Evolutionary conservation across 805 yeast genomes (phyloP), one percentile per base, ranked within the genome.

Genomic region (Nakazawaea sp.): DNA sequence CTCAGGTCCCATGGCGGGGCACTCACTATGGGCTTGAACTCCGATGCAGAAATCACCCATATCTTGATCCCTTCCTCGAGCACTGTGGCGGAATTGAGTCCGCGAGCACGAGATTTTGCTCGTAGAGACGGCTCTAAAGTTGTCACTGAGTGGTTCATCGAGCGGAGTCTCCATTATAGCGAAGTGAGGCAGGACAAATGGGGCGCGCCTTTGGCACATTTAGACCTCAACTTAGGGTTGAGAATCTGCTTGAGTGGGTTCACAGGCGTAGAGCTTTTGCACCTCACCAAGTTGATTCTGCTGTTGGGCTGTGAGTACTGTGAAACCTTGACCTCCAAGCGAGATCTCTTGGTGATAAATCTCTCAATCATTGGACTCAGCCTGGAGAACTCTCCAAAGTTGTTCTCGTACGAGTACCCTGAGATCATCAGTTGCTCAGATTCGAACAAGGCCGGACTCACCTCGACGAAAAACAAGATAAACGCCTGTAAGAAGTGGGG

Each of bases 101-200:
- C 18, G 3, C 35, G 45, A 4, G n/a, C 55, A 8, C 24, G 35
- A 12, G 24, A 24, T 6, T 25, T 47, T 20, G 29, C 39, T 5
- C 44, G 43, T 5, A 33, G 52, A 26, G 17, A 52, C 43, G 47
- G 42, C 3, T 45, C 51, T 3, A 49, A 50, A 13, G 43, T 78
- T 0, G 72, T 77, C 2, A 85, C 95, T 0, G 95, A 87, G 54
- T 85, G 90, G 83, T 79, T 80, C 45, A 58, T 87, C 10, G 96
- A 86, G 55, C 61, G 95, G 41, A 72, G 83, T 18, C 62, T 85
- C 17, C 79, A 70, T 56, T 77, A 77, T 46, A 68, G 71, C 30
- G 52, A 57, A 31, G 46, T 73, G 5, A 55, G 60, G 12, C 48
- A 55, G 24, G 95, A 81, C 50, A 53, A 61, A 12, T 85, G 95